Conservation (phyloP, 768 basidiomycete species). For the Boletus vinaceobasis region DNA sequence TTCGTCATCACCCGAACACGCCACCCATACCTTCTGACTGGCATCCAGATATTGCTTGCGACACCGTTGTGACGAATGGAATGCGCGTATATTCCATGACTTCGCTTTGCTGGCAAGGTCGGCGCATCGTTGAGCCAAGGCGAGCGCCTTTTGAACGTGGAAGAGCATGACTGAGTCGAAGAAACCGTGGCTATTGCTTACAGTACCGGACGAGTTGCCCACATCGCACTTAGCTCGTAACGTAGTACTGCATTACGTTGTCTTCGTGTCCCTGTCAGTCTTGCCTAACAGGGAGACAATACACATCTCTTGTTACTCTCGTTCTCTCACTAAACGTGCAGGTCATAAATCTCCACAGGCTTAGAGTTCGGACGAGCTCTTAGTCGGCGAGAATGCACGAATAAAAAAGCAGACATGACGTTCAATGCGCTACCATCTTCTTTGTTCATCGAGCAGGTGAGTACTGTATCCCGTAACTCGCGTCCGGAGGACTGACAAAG, state of each 20-base stretch:
- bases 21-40: conserved; percentile 37
- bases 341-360: not conserved
- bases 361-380: not conserved
- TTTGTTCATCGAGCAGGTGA: not conserved
- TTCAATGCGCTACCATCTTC: not conserved
- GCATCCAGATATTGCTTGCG: conserved; percentile 44
- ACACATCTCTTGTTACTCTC: not conserved
- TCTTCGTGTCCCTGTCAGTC: no score
- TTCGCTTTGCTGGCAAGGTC: conserved; percentile 19
- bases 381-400: not conserved
- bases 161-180: conserved; percentile 10
- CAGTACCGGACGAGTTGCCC: not conserved
- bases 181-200: not conserved
- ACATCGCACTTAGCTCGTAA: not conserved
- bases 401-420: not conserved
- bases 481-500: not conserved
- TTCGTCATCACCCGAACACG: not conserved
- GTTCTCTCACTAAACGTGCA: not conserved
- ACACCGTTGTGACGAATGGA: conserved; percentile 40
- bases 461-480: not conserved
- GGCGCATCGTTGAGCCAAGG: conserved; percentile 3
- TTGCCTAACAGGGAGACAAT: not conserved
- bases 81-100: conserved; percentile 20
- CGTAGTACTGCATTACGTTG: not conserved
- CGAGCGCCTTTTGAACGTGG: conserved; percentile 6